A percentile compares a stretch with the other conserved stretches of the same genome.
Evolutionary conservation across 495 filamentous ascomycete species (phyloP).

Genomic region (Talaromyces ruber): DNA sequence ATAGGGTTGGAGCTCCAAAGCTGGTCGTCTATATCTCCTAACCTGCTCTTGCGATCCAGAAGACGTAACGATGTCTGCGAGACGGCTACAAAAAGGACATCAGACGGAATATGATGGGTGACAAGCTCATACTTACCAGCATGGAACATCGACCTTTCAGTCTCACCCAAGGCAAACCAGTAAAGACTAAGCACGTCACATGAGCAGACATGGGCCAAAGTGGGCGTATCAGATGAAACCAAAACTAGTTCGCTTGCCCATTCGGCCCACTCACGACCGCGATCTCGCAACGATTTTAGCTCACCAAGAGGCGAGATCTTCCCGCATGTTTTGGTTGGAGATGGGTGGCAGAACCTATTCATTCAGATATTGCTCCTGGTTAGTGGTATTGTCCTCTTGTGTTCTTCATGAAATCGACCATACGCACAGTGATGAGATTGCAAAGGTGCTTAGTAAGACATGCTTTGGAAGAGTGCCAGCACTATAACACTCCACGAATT

Average conservation of each 20-base stretch:
- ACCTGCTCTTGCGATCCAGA: not conserved
- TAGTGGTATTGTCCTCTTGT: not conserved
- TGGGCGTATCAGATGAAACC: slow-evolving; percentile 48
- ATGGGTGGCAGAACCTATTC: not conserved
- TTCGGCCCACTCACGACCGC: not conserved
- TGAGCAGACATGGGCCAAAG: slow-evolving; percentile 59
- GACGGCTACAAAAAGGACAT: not conserved
- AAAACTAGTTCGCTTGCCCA: not conserved
- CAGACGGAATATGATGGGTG: not conserved
- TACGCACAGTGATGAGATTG: slow-evolving; percentile 1
- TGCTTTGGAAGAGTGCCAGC: not conserved
- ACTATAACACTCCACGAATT: not conserved
- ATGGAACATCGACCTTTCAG: not conserved
- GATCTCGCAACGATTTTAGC: not conserved
- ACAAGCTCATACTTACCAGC: not conserved
- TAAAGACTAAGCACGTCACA: slow-evolving; percentile 1
- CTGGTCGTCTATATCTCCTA: not conserved
- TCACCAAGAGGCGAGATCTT: not conserved
- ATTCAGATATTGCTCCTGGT: not conserved
- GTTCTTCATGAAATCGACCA: not conserved
- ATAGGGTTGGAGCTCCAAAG: not conserved
- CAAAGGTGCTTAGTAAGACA: not conserved
- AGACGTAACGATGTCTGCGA: not conserved
- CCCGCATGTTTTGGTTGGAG: not conserved
- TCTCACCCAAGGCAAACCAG: slow-evolving; percentile 1